Base-by-base conservation (phyloP, 2,329 filamentous ascomycete genomes). In the Exophiala sp. region DNA sequence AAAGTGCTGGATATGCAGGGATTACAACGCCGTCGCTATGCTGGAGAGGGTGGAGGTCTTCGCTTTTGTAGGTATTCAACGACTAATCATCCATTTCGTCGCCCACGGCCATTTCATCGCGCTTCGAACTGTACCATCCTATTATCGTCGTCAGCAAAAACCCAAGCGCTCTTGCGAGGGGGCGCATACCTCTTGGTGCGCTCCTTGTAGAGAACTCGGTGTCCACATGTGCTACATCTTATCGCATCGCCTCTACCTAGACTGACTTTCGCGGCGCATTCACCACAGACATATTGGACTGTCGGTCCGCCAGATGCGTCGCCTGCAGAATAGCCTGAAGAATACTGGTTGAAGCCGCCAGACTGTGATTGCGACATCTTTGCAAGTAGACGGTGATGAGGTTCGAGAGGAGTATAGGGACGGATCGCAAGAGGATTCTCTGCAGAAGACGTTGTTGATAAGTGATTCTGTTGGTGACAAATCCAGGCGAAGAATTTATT, bases 41-140 rank as follows among this genome's bases (percentile, higher is more conserved):
- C 43, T 38, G 21, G 11, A 35, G 39, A 47, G 34, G 40, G 20
- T 10, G 21, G 36, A 50, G 16, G 20, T 35, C 5, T 32, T 29
- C 32, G 29, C 6, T 36, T 11, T 43, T 14, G 39, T 51, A n/a
- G 18, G 18, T 6, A 33, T 21, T 6, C 4, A 12, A 46, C 16
- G 16, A n/a, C n/a, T n/a, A 10, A 8, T 14, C 16, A 4, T 34
- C 9, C n/a, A 14, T 14, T 24, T 29, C 10, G 18, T 60, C 24
- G 40, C 16, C 16, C 20, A 9, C 24, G 9, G 36, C 2, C 5
- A 44, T 12, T 12, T 79, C 73, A 97, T 74, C 92, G 84, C 47
- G 94, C 94, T 78, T 99, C 91, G 68, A 99, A 97, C 75, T 99
- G 94, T 47, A 97, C 91, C 91, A 97, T 96, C 68, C 92, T 95